Evolutionary conservation across 106 monocot species (phyloP).

Genomic region (Iris macrosiphon): DNA sequence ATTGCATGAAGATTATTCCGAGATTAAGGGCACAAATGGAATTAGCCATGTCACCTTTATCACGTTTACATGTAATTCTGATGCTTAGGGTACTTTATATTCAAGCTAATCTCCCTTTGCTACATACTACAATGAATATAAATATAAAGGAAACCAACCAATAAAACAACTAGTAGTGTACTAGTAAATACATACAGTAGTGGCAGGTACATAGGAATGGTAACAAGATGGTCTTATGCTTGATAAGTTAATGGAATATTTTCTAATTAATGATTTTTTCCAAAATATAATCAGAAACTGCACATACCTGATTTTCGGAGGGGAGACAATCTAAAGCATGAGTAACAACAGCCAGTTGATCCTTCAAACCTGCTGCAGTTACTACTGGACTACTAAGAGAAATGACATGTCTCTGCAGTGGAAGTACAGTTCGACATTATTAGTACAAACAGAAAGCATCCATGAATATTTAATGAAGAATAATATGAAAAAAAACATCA

Average conservation of each 20-base stretch:
- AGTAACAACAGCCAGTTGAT: constrained; percentile 72
- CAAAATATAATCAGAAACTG: background rate
- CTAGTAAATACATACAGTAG: too few species aligned
- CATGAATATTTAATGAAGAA: too few species aligned
- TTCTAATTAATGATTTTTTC: background rate
- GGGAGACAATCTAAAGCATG: constrained; percentile 84
- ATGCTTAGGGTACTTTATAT: too few species aligned
- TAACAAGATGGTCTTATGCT: background rate
- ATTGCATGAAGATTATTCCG: background rate
- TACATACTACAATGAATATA: too few species aligned
- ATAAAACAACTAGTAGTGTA: too few species aligned
- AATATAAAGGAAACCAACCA: too few species aligned
- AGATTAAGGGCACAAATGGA: background rate
- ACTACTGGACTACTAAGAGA: constrained; percentile 77
- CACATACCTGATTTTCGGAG: constrained; percentile 80
- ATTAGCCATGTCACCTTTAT: too few species aligned
- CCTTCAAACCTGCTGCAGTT: constrained; percentile 65
- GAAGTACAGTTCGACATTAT: too few species aligned
- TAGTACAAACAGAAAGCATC: too few species aligned
- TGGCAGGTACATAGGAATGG: background rate
- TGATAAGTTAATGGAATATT: background rate
- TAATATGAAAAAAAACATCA: too few species aligned
- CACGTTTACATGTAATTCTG: too few species aligned
- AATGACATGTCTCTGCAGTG: constrained; percentile 73
- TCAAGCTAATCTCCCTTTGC: too few species aligned